These are phyloP conservation scores for Bathelium albidoporum DNA, from an alignment of 495 filamentous ascomycete species.

Conservation along the genomic window DNA sequence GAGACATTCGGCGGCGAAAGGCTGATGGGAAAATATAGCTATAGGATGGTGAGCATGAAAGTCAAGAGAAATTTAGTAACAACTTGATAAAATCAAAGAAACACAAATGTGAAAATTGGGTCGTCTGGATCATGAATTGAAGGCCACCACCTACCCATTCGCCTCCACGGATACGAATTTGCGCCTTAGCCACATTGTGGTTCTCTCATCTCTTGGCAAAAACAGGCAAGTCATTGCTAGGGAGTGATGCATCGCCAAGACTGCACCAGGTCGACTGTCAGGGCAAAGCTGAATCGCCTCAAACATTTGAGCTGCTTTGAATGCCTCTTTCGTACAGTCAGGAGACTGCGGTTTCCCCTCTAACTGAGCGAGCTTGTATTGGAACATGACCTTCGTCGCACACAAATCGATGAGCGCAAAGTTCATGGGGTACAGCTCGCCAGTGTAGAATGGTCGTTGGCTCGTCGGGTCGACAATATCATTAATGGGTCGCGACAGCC, in stretches of 20 bases:
- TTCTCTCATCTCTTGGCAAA: conserved; percentile 57
- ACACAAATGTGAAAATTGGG: not conserved
- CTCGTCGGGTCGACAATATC: conserved; percentile 65
- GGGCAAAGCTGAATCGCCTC: conserved; percentile 69
- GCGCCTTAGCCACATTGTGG: conserved; percentile 73
- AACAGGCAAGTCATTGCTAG: conserved; percentile 70
- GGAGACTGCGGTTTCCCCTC: conserved; percentile 40
- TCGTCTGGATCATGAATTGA: not conserved
- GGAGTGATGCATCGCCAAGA: conserved; percentile 64
- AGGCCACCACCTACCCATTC: conserved; percentile 58
- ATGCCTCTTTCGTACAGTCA: conserved; percentile 50
- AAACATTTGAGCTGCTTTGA: conserved; percentile 62
- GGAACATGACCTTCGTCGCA: conserved; percentile 69
- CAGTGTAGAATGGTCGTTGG: conserved; percentile 54
- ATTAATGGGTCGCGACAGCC: conserved; percentile 29
- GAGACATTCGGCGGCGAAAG: conserved; percentile 63
- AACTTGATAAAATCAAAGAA: not conserved
- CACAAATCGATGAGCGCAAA: conserved; percentile 67
- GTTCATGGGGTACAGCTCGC: conserved; percentile 62
- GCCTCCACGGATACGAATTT: conserved; percentile 72
- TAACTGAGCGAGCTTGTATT: conserved; percentile 53
- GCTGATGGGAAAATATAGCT: conserved; percentile 75
- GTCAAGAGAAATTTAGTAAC: not conserved
- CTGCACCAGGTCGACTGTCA: conserved; percentile 53
- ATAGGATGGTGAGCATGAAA: conserved; percentile 10